Base-by-base conservation (phyloP, 2,329 filamentous ascomycete genomes). In the Microdochium bolleyi region DNA sequence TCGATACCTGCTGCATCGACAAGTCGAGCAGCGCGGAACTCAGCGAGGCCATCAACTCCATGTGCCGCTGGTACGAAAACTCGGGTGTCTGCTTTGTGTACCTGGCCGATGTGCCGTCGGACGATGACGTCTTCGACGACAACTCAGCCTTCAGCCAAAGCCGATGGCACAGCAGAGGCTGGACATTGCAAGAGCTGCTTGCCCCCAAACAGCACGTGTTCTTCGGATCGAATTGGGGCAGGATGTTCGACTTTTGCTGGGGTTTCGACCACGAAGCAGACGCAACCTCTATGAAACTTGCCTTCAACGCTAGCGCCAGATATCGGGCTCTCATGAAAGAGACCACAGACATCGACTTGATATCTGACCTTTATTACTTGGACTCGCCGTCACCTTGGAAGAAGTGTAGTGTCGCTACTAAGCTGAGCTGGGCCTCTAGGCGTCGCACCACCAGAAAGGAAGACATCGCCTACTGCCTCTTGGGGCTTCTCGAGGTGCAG, bases 401-500 rank as follows among this genome's bases (percentile, higher is more conserved):
- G 30, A 34, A 34, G 9, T 34, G 16, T 34, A 9, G 16, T 34
- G 30, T 60, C 19, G 56, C 59, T 8, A 24, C 49, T 10, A 53
- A 54, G 49, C 61, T 62, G 61, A 58, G 55, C 14, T 62, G 58
- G 60, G 59, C 55, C 16, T 49, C 58, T 5, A 46, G 46, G 11
- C 37, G 60, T 25, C 9, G 53, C 38, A 59, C 53, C 13, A 59
- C 51, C 1, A 53, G 56, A 19, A 3, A 27, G 56, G 49, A 60
- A 48, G 57, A 63, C 52, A 25, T 51, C 5, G 59, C 59, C 0
- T 62, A 60, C 44, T 59, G 55, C 24, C 44, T 62, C 1, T 25
- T 62, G n/a, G 60, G 60, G 3, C 21, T 62, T 8, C 61, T 62
- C 19, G 53, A 51, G 19, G 52, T 63, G 11, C 59, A 56, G 14